Evolutionary conservation across 768 basidiomycete species (phyloP).

Genomic region (Termitomyces bulborhizus): DNA sequence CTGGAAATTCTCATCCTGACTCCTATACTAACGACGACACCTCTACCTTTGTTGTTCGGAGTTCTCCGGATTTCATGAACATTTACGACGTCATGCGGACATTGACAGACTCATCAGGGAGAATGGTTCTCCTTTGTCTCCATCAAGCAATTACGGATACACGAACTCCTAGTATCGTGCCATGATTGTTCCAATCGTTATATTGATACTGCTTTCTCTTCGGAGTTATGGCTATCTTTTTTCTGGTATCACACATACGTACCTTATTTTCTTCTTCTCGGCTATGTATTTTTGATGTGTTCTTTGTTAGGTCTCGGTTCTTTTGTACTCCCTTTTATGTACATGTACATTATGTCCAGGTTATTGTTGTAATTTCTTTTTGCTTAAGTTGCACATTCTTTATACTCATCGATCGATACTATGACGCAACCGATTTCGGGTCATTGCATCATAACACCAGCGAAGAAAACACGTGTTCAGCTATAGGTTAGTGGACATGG

Average conservation of each 20-base stretch:
- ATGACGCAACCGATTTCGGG: neutral
- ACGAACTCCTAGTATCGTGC: neutral
- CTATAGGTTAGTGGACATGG: neutral
- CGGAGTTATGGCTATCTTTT: neutral
- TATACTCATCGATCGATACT: neutral
- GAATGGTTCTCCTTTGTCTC: neutral
- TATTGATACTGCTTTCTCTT: neutral
- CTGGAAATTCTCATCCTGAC: neutral
- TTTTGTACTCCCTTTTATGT: neutral
- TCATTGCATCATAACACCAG: neutral
- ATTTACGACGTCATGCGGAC: constrained; percentile 1
- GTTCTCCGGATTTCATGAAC: neutral
- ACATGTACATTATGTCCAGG: neutral
- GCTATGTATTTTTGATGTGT: neutral
- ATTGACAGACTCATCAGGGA: neutral
- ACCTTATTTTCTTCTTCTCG: neutral
- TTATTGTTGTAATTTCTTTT: neutral
- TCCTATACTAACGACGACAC: neutral
- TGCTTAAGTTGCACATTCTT: neutral
- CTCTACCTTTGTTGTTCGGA: neutral
- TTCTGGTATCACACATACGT: neutral
- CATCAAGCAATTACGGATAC: neutral
- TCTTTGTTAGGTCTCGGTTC: too few species aligned
- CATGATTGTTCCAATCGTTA: neutral
- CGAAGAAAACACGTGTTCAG: neutral